phyloP scores from a whole-genome alignment of 345 rosid species.

The Ceriops tagal region DNA sequence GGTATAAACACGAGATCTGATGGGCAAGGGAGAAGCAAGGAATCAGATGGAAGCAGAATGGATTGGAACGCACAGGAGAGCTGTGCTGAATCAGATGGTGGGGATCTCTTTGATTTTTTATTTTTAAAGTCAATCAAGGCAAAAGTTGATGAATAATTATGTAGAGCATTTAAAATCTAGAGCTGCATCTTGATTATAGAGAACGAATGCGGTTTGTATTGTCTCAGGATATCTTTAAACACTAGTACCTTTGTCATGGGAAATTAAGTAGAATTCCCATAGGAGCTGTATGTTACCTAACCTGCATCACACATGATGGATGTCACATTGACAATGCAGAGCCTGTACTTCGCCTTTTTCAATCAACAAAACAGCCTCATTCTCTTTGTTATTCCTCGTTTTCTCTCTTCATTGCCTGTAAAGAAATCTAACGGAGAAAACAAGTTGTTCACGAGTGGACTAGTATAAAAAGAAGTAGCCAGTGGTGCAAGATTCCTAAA shows the following conservation, averaged over 20 bases:
- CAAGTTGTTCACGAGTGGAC: slow-evolving; percentile 20
- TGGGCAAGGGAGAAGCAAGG: not conserved
- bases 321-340: slow-evolving; percentile 1
- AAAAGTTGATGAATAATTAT: no score
- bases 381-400: slow-evolving; percentile 12
- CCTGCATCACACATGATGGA: slow-evolving; percentile 9
- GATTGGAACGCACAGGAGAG: slow-evolving; percentile 17
- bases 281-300: slow-evolving; percentile 9
- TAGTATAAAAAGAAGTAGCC: slow-evolving; percentile 22
- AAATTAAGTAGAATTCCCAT: not conserved
- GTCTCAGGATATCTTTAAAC: no score
- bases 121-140: no score
- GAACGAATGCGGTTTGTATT: no score
- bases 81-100: not conserved
- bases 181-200: no score
- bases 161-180: no score
- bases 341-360: slow-evolving; percentile 1
- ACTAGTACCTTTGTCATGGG: not conserved
- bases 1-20: not conserved
- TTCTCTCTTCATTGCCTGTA: slow-evolving; percentile 5
- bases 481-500: not conserved
- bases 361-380: slow-evolving; percentile 11
- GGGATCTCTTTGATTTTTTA: not conserved
- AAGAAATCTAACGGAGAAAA: slow-evolving; percentile 9
- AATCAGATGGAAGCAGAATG: not conserved